These are phyloP conservation scores for Yamadazyma atmosphaerica DNA, from an alignment of 1,139 yeast genomes.

Conservation along the genomic window DNA sequence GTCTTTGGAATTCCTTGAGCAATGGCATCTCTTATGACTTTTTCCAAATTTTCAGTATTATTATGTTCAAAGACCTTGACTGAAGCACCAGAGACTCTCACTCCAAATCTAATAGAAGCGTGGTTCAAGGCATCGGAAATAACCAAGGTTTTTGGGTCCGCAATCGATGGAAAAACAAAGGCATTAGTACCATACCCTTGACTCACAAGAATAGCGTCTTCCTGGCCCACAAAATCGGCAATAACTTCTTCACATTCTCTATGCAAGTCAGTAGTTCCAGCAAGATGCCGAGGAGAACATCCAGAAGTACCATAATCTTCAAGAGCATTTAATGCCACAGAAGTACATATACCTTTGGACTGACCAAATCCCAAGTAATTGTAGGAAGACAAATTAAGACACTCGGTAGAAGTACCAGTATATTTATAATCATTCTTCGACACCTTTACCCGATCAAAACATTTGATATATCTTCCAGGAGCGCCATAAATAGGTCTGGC, in stretches of 20 bases:
- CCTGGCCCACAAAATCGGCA: conserved; percentile 89
- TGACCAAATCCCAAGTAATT: conserved; percentile 97
- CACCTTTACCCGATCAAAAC: conserved; percentile 71
- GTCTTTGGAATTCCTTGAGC: conserved; percentile 96
- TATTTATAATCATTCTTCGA: conserved; percentile 65
- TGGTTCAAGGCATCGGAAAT: conserved; percentile 94
- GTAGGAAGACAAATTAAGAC: conserved; percentile 86
- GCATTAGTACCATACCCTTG: conserved; percentile 98
- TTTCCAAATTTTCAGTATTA: conserved; percentile 81
- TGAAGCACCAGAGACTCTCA: conserved; percentile 88
- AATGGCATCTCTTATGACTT: conserved; percentile 78
- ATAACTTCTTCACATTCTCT: conserved; percentile 69
- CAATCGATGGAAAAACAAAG: conserved; percentile 78
- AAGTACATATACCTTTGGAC: conserved; percentile 89
- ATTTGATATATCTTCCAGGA: conserved; percentile 87
- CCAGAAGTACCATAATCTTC: conserved; percentile 72
- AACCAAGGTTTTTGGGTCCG: conserved; percentile 85
- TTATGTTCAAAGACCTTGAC: conserved; percentile 93
- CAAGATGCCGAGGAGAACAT: conserved; percentile 72
- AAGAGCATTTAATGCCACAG: conserved; percentile 63
- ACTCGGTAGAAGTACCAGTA: conserved; percentile 72
- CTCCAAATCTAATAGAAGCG: conserved; percentile 93
- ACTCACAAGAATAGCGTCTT: conserved; percentile 79
- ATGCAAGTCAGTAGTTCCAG: conserved; percentile 81
- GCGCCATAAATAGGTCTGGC: conserved; percentile 96